Evolutionary conservation across 495 filamentous ascomycete species (phyloP), one percentile per base, ranked within the genome.

Genomic region (Melanomma pulvis-pyrius): DNA sequence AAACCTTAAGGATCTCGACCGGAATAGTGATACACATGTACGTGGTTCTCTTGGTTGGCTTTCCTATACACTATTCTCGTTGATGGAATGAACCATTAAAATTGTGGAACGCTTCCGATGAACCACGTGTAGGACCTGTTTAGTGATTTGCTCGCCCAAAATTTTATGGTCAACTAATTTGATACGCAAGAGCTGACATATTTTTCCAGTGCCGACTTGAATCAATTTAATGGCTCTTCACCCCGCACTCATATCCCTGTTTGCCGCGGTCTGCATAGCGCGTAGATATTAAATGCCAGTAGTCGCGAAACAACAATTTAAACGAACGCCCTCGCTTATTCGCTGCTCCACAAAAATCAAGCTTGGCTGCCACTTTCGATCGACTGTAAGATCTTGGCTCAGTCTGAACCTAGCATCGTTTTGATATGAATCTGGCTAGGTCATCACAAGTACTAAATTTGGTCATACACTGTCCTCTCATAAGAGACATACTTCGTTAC

Each of bases 371-470:
- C 48, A 25, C 19, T 29, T 22, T 51, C 48, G 26, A 51, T 51
- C 48, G 48, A 25, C 48, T 51, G 48, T 29, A 5, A 51, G 48
- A 51, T 29, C 48, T 51, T 51, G 48, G 48, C 48, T 29, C 48
- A 51, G 1, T 51, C 17, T 51, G 8, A 51, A 51, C 17, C 48
- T 29, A 13, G 48, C 11, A 26, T 25, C 19, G 24, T 22, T 51
- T 51, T 51, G 26, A 26, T 51, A 5, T 24, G 21, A 29, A 25
- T 9, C n/a, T 29, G 48, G 8, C 22, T 51, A 29, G 24, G 15
- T 9, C 24, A 25, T 11, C 48, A 51, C 22, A 24, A 51, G 22
- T 51, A 51, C 48, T 24, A 51, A 25, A 51, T 29, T 12, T 44
- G 9, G 39, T 44, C 39, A n/a, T 44, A 44, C 5, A 15, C 11